Evolutionary conservation across 768 basidiomycete genomes (phyloP).

Genomic region (Sporobolomyces roseus): DNA sequence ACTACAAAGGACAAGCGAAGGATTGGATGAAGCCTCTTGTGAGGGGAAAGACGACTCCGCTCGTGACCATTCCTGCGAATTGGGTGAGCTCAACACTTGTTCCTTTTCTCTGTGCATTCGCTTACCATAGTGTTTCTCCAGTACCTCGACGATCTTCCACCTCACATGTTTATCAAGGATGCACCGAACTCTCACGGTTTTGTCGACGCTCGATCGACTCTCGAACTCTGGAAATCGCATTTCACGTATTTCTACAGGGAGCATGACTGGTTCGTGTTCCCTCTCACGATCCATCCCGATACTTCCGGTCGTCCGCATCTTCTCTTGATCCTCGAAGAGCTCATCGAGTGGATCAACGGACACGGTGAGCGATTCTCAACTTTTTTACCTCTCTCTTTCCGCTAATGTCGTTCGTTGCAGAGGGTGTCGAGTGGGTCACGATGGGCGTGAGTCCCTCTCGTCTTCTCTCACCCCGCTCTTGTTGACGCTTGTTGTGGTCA

Average conservation of each 20-base stretch:
- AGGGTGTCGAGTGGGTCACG: slow-evolving; percentile 66
- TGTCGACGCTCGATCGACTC: slow-evolving; percentile 65
- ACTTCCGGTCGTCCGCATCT: slow-evolving; percentile 70
- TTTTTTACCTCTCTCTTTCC: neutral
- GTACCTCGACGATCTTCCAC: slow-evolving; percentile 54
- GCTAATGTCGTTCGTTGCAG: slow-evolving; percentile 34
- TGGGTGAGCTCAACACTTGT: too few species aligned
- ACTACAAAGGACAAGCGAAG: slow-evolving; percentile 58
- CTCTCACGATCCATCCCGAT: slow-evolving; percentile 71
- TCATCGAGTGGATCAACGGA: slow-evolving; percentile 70
- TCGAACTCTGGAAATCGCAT: slow-evolving; percentile 71
- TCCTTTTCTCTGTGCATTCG: too few species aligned
- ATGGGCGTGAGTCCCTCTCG: slow-evolving; percentile 56
- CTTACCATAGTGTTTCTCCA: too few species aligned
- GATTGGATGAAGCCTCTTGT: slow-evolving; percentile 72
- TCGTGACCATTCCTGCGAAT: slow-evolving; percentile 55
- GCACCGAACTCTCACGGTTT: slow-evolving; percentile 68
- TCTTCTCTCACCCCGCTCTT: neutral
- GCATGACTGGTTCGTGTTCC: slow-evolving; percentile 42
- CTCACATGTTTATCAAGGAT: slow-evolving; percentile 61
- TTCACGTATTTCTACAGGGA: slow-evolving; percentile 62
- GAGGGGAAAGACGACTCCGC: slow-evolving; percentile 62
- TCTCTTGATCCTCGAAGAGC: slow-evolving; percentile 70
- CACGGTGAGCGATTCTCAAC: neutral
- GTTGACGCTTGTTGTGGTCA: neutral